A percentile compares a stretch with the other conserved stretches of the same genome.
Conservation (phyloP, 1,284 basidiomycete genomes). For the Flammula alnicola region DNA sequence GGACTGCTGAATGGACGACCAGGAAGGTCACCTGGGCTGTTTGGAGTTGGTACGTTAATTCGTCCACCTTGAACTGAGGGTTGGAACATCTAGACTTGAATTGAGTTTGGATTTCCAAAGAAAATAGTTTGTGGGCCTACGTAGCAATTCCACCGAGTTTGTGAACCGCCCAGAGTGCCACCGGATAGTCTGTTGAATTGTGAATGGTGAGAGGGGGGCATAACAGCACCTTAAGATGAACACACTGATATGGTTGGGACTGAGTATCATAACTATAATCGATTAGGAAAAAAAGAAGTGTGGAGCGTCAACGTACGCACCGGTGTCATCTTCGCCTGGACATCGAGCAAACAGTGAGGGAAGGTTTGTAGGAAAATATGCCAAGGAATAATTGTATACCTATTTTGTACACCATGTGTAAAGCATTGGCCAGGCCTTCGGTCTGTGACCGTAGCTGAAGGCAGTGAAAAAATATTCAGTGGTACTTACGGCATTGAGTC, state of each 20-base stretch:
- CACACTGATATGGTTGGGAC: constrained; percentile 64
- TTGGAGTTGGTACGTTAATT: constrained; percentile 63
- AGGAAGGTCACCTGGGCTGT: constrained; percentile 56
- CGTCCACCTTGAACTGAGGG: constrained; percentile 65
- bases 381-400: constrained; percentile 34
- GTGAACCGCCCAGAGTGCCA: constrained; percentile 72
- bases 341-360: constrained; percentile 1
- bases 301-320: constrained; percentile 38
- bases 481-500: background rate
- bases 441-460: constrained; percentile 52
- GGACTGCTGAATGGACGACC: constrained; percentile 57
- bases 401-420: constrained; percentile 47
- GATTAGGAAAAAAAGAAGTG: background rate
- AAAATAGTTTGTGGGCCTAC: constrained; percentile 35
- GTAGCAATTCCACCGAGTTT: constrained; percentile 72
- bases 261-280: constrained; percentile 57
- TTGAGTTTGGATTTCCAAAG: background rate
- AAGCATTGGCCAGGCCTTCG: constrained; percentile 55
- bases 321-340: constrained; percentile 50
- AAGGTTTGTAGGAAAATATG: background rate
- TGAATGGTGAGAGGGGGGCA: constrained; percentile 8
- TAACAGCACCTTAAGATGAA: background rate
- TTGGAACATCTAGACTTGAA: constrained; percentile 49
- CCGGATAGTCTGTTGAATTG: constrained; percentile 60
- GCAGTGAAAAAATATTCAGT: constrained; percentile 1